Percentiles rank a stretch among this genome's conserved stretches.
These are phyloP conservation scores for Epichloe gansuensis DNA, from an alignment of 2,329 filamentous ascomycete species.

Conservation along the genomic window DNA sequence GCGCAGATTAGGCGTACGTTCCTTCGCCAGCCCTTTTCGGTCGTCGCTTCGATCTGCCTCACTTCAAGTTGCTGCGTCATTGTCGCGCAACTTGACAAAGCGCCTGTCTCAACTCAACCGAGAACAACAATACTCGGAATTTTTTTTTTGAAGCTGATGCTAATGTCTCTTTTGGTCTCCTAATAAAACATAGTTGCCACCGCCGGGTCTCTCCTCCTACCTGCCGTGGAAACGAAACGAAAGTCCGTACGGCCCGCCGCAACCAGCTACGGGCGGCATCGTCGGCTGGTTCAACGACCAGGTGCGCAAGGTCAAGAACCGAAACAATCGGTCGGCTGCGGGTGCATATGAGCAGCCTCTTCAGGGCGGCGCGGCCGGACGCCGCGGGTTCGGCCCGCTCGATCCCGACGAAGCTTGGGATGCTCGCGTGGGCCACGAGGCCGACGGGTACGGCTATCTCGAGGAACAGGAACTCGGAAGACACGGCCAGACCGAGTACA, in stretches of 20 bases:
- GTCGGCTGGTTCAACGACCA: slow-evolving; percentile 63
- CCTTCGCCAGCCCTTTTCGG: background rate
- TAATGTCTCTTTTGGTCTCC: background rate
- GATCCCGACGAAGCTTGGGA: slow-evolving; percentile 86
- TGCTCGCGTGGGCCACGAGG: slow-evolving; percentile 62
- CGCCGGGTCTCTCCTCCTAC: slow-evolving; percentile 54
- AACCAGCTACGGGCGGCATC: slow-evolving; percentile 49
- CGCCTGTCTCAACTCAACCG: too few species aligned
- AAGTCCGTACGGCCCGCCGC: slow-evolving; percentile 35
- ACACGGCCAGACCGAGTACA: slow-evolving; percentile 20
- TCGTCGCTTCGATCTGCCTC: background rate
- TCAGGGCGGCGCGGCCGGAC: slow-evolving; percentile 29
- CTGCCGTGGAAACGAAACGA: slow-evolving; percentile 54
- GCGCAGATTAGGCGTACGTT: slow-evolving; percentile 54
- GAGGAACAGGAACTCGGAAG: slow-evolving; percentile 64
- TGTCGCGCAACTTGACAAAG: background rate
- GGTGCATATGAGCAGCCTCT: slow-evolving; percentile 60
- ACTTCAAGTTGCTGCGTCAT: background rate
- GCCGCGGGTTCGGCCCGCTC: slow-evolving; percentile 51
- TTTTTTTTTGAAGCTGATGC: background rate
- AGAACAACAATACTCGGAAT: too few species aligned
- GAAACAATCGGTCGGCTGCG: slow-evolving; percentile 51
- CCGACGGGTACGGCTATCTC: slow-evolving; percentile 57
- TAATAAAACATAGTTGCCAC: slow-evolving; percentile 43
- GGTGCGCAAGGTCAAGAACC: slow-evolving; percentile 49